These are phyloP conservation scores for Agastache rugosa DNA, from an alignment of 257 asterid species.

Conservation along the genomic window DNA sequence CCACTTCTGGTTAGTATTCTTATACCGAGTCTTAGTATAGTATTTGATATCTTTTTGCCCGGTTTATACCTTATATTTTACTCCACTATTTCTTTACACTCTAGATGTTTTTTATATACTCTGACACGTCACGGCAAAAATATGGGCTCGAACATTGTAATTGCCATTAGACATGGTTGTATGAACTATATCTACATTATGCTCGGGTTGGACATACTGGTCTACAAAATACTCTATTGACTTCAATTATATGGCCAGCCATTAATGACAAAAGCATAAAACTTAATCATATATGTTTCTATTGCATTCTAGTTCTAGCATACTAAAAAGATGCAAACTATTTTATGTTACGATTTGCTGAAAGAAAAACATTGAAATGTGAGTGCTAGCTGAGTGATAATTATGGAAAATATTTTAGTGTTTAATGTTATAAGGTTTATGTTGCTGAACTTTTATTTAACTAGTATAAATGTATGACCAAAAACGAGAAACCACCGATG, in stretches of 20 bases:
- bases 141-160: not conserved
- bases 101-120: conserved; percentile 1
- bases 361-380: conserved; percentile 6
- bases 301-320: not conserved
- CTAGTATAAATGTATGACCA: not conserved
- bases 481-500: not conserved
- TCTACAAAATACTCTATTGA: conserved; percentile 10
- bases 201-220: too few species aligned
- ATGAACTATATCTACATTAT: too few species aligned
- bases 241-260: conserved; percentile 19
- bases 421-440: conserved; percentile 2
- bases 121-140: not conserved
- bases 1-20: conserved; percentile 78
- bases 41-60: not conserved
- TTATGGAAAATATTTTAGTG: not conserved
- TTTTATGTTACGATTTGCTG: not conserved
- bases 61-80: conserved; percentile 11
- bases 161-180: not conserved
- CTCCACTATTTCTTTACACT: not conserved
- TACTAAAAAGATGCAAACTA: conserved; percentile 8
- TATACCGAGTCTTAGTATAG: not conserved
- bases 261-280: not conserved
- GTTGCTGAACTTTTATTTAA: not conserved
- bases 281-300: not conserved
- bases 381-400: conserved; percentile 1